phyloP scores from a whole-genome alignment of 768 basidiomycete species.

The Boletus bicolor region DNA sequence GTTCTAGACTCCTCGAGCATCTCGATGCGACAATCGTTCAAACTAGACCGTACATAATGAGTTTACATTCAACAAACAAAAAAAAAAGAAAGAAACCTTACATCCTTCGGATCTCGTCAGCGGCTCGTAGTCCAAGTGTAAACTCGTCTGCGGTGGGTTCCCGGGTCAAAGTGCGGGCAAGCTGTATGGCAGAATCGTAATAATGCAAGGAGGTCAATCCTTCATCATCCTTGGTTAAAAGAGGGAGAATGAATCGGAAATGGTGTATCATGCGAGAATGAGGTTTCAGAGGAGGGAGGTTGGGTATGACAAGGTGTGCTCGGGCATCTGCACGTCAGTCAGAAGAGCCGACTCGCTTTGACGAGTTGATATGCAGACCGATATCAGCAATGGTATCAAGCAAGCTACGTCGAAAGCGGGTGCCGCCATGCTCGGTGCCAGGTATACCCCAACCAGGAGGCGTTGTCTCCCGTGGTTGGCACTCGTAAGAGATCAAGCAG shows the following conservation, averaged over 20 bases:
- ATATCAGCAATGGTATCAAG: conserved; percentile 68
- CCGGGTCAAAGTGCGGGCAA: conserved; percentile 56
- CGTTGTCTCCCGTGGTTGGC: conserved; percentile 59
- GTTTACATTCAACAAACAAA: not conserved
- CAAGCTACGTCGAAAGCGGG: conserved; percentile 65
- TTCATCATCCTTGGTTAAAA: conserved; percentile 56
- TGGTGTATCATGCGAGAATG: conserved; percentile 77
- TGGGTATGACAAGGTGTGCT: conserved; percentile 70
- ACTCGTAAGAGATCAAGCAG: conserved; percentile 68
- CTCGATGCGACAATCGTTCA: conserved; percentile 62
- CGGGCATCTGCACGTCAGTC: conserved; percentile 49
- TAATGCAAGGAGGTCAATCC: conserved; percentile 69
- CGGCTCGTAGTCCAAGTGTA: conserved; percentile 57
- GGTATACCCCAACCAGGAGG: conserved; percentile 76
- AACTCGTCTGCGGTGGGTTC: conserved; percentile 72
- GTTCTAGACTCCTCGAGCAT: conserved; percentile 58
- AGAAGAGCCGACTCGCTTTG: not conserved
- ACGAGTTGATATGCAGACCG: conserved; percentile 42
- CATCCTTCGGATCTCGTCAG: conserved; percentile 59
- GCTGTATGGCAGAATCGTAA: conserved; percentile 74
- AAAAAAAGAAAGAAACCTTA: conserved; percentile 21
- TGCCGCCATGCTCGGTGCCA: conserved; percentile 59
- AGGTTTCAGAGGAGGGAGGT: conserved; percentile 65
- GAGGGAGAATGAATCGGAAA: conserved; percentile 70
- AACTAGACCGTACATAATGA: conserved; percentile 32